Conservation (phyloP, 805 yeast species). For the Middelhovenomyces tepae region DNA sequence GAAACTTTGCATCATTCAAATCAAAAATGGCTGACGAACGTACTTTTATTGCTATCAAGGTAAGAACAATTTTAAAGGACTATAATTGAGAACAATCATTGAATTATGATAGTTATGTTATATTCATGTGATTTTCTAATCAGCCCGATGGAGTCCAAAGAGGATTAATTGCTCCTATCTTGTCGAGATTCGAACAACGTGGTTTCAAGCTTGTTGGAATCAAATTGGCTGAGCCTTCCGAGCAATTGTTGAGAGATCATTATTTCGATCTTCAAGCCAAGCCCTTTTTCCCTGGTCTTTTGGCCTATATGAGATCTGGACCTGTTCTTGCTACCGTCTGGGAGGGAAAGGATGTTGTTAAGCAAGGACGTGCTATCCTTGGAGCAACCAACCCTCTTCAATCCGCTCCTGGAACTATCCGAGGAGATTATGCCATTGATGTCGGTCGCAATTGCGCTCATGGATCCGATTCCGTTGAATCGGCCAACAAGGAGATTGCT, state of each 20-base stretch:
- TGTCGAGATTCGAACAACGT: conserved; percentile 91
- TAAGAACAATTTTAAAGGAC: conserved; percentile 5
- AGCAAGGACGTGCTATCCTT: conserved; percentile 93
- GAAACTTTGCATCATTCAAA: neutral
- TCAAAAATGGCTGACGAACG: conserved; percentile 18
- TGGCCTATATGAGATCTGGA: conserved; percentile 95
- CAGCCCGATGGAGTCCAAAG: conserved; percentile 99
- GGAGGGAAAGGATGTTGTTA: conserved; percentile 99
- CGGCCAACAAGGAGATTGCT: conserved; percentile 90
- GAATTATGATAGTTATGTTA: neutral
- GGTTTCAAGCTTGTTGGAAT: conserved; percentile 97
- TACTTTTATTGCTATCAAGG: conserved; percentile 34
- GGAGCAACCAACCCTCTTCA: conserved; percentile 99
- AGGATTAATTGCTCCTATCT: conserved; percentile 84
- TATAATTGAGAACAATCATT: no score
- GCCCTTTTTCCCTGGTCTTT: conserved; percentile 97
- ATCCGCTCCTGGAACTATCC: conserved; percentile 98
- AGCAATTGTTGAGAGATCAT: conserved; percentile 81
- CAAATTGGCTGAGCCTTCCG: conserved; percentile 83
- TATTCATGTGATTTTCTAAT: conserved; percentile 1
- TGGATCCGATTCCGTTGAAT: conserved; percentile 99
- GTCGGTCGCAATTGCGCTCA: conserved; percentile 99
- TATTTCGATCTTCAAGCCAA: conserved; percentile 91
- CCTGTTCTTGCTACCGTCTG: conserved; percentile 98
- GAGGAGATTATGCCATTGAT: conserved; percentile 98